Evolutionary conservation across 805 yeast genomes (phyloP).

Genomic region (Kuraishia molischiana): DNA sequence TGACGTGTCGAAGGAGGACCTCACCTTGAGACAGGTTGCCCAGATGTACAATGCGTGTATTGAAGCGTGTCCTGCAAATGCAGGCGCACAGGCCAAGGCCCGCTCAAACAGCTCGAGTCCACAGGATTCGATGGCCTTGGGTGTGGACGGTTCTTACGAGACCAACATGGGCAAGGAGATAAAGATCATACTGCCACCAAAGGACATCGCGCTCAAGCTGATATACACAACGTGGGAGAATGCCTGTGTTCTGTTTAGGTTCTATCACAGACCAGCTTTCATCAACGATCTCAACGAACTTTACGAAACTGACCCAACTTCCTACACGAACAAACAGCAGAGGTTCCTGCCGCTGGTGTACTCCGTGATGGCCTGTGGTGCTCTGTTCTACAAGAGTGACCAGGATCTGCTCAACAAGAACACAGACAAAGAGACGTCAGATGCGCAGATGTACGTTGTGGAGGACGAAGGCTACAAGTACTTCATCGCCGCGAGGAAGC

Average conservation of each 20-base stretch:
- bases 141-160: slow-evolving; percentile 28
- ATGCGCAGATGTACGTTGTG: slow-evolving; percentile 23
- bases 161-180: slow-evolving; percentile 37
- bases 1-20: neutral
- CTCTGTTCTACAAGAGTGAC: slow-evolving; percentile 54
- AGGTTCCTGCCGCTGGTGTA: slow-evolving; percentile 73
- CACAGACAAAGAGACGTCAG: slow-evolving; percentile 10
- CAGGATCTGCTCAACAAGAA: slow-evolving; percentile 21
- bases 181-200: slow-evolving; percentile 64
- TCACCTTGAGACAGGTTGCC: neutral
- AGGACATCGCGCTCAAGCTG: slow-evolving; percentile 59
- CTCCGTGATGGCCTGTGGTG: slow-evolving; percentile 85
- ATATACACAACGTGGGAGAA: slow-evolving; percentile 75
- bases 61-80: neutral
- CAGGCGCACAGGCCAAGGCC: neutral
- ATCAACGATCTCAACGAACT: slow-evolving; percentile 64
- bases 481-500: slow-evolving; percentile 69
- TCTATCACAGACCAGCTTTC: slow-evolving; percentile 79
- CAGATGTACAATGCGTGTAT: neutral
- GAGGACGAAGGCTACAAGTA: slow-evolving; percentile 75
- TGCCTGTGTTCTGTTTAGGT: slow-evolving; percentile 78
- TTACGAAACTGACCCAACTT: slow-evolving; percentile 66
- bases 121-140: slow-evolving; percentile 7
- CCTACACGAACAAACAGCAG: slow-evolving; percentile 63
- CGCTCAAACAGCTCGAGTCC: slow-evolving; percentile 2